Conservation (phyloP, 352 stramenopile species). For the Globisporangium takayamanum region DNA sequence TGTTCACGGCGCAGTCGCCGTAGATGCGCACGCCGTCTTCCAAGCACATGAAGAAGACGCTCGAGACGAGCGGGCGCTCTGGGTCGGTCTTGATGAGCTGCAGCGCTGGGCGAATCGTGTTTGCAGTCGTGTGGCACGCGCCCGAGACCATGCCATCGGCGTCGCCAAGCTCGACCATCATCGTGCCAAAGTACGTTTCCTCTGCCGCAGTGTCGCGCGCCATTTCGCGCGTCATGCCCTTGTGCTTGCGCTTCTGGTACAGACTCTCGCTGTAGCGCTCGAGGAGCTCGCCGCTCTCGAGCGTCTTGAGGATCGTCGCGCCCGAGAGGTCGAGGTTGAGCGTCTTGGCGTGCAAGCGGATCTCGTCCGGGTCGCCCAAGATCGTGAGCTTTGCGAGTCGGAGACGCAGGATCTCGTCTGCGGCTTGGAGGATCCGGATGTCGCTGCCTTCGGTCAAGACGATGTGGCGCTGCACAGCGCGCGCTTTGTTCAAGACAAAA, state of each 20-base stretch:
- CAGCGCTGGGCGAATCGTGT: slow-evolving; percentile 84
- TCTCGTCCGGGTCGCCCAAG: slow-evolving; percentile 66
- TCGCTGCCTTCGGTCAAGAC: slow-evolving; percentile 82
- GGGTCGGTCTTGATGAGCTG: slow-evolving; percentile 84
- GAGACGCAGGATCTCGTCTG: slow-evolving; percentile 61
- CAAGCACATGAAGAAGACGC: slow-evolving; percentile 87
- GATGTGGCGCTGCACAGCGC: slow-evolving; percentile 65
- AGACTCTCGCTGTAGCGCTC: slow-evolving; percentile 55
- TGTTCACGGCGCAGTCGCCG: slow-evolving; percentile 85
- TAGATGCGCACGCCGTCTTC: slow-evolving; percentile 77
- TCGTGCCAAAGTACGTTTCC: slow-evolving; percentile 79
- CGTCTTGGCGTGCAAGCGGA: slow-evolving; percentile 55
- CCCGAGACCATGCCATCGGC: slow-evolving; percentile 85
- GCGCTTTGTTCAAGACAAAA: slow-evolving; percentile 77
- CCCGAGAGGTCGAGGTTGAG: slow-evolving; percentile 54
- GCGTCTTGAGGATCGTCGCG: slow-evolving; percentile 56
- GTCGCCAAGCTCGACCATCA: slow-evolving; percentile 80
- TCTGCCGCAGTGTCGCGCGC: slow-evolving; percentile 55
- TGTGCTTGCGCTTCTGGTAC: slow-evolving; percentile 81
- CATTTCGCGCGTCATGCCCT: slow-evolving; percentile 56
- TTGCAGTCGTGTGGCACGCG: slow-evolving; percentile 76
- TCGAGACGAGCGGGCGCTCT: slow-evolving; percentile 67
- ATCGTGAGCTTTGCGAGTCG: slow-evolving; percentile 72
- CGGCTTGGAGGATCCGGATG: slow-evolving; percentile 71
- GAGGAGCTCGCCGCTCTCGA: slow-evolving; percentile 30